Conservation (phyloP, 768 basidiomycete species). For the Cubamyces sp. region DNA sequence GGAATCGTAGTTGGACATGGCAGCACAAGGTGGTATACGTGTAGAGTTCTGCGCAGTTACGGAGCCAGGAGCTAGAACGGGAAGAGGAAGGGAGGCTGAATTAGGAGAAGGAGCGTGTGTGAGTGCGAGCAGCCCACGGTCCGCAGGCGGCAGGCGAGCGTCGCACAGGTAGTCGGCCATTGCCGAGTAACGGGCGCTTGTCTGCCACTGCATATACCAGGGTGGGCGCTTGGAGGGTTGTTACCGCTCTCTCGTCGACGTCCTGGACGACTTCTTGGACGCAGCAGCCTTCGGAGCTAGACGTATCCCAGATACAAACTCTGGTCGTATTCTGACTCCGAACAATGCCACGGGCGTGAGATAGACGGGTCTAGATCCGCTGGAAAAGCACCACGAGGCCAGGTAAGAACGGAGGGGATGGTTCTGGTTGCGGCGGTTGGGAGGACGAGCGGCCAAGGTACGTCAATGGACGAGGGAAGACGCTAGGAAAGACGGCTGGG, state of each 20-base stretch:
- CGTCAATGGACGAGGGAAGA: constrained; percentile 12
- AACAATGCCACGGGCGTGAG: constrained; percentile 1
- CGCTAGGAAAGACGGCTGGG: not conserved
- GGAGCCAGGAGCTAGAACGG: not conserved
- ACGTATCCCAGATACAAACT: not conserved
- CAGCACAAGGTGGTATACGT: not conserved
- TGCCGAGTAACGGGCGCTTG: constrained; percentile 9
- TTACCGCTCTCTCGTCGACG: not conserved
- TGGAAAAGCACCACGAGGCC: not conserved
- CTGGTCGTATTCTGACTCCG: not conserved
- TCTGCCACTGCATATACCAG: no score
- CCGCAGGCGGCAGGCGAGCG: not conserved
- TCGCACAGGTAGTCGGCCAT: constrained; percentile 5
- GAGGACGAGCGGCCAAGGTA: not conserved
- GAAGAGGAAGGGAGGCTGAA: not conserved
- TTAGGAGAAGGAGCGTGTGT: constrained; percentile 3
- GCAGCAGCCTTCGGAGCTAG: not conserved
- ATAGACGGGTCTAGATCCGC: not conserved
- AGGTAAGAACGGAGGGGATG: not conserved
- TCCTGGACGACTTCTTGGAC: no score
- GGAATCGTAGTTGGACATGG: constrained; percentile 83
- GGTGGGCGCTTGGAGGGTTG: not conserved
- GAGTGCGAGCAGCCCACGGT: not conserved
- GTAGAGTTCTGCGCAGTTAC: not conserved
- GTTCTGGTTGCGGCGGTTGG: constrained; percentile 15